Conservation (phyloP, 768 basidiomycete genomes). For the Dentipellis fragilis region DNA sequence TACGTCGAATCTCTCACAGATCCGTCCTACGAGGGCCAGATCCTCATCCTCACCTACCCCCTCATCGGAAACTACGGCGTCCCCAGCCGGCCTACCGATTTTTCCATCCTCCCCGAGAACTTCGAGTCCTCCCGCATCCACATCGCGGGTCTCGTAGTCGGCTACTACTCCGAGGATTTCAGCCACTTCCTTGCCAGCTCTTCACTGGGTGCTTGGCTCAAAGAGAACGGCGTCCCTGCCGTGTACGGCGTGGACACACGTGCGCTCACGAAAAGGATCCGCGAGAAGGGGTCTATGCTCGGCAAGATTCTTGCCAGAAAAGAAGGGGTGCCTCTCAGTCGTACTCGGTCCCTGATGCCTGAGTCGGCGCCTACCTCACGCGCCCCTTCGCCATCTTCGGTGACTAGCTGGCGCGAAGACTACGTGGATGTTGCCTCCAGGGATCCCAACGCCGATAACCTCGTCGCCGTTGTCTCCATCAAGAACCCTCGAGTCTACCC, state of each 20-base stretch:
- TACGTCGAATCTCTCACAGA: constrained; percentile 98
- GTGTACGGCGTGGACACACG: constrained; percentile 95
- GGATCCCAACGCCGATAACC: constrained; percentile 83
- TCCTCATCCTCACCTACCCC: constrained; percentile 94
- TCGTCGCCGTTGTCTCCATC: constrained; percentile 86
- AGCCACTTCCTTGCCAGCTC: constrained; percentile 90
- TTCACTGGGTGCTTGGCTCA: constrained; percentile 85
- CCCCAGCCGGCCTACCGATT: constrained; percentile 48
- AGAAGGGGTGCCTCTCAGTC: constrained; percentile 31
- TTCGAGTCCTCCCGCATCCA: constrained; percentile 97
- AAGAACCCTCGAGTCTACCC: constrained; percentile 56
- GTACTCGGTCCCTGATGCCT: constrained; percentile 24
- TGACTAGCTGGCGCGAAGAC: constrained; percentile 65
- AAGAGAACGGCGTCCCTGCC: constrained; percentile 90
- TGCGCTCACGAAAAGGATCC: constrained; percentile 90
- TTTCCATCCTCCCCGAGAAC: constrained; percentile 53
- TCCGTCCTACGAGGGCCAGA: constrained; percentile 97
- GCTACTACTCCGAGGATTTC: constrained; percentile 89
- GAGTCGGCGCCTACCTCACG: constrained; percentile 34
- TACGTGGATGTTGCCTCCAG: constrained; percentile 75
- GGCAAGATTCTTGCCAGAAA: constrained; percentile 71
- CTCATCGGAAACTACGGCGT: constrained; percentile 97
- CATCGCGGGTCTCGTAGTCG: constrained; percentile 82
- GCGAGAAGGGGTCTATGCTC: constrained; percentile 90
- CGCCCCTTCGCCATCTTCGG: constrained; percentile 41